These are phyloP conservation scores for Misopates orontium DNA, from an alignment of 257 asterid species.

Conservation along the genomic window DNA sequence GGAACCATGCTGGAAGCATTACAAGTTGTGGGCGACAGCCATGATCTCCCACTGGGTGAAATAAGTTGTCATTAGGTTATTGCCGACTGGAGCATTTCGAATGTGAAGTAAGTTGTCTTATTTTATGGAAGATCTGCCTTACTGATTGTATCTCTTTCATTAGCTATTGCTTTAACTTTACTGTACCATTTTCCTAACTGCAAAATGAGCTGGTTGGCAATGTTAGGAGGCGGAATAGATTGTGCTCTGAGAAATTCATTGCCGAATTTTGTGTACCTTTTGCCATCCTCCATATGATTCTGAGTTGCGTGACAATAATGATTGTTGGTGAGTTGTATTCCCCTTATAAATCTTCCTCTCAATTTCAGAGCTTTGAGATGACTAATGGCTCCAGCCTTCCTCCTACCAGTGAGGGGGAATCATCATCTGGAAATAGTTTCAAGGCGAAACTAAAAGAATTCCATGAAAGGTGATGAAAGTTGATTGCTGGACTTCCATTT, in stretches of 20 bases:
- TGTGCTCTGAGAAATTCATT: not conserved
- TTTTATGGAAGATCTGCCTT: too few species aligned
- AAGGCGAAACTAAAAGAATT: slow-evolving; percentile 91
- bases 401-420: slow-evolving; percentile 72
- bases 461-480: slow-evolving; percentile 58
- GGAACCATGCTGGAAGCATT: slow-evolving; percentile 98
- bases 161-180: too few species aligned
- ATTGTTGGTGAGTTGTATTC: slow-evolving; percentile 6
- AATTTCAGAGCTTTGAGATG: slow-evolving; percentile 74
- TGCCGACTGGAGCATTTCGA: slow-evolving; percentile 12
- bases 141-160: too few species aligned
- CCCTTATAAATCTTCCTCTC: not conserved
- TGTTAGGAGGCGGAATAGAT: not conserved
- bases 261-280: slow-evolving; percentile 6
- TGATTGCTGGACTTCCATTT: not conserved
- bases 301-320: not conserved
- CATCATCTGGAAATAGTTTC: slow-evolving; percentile 85
- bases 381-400: slow-evolving; percentile 71
- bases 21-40: slow-evolving; percentile 86
- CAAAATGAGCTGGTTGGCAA: too few species aligned
- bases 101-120: not conserved
- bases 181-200: too few species aligned
- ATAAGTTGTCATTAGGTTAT: slow-evolving; percentile 42
- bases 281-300: slow-evolving; percentile 11
- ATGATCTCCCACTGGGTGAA: slow-evolving; percentile 65